Conservation (phyloP, 129 eudicot species). For the Gnaphalium uliginosum region DNA sequence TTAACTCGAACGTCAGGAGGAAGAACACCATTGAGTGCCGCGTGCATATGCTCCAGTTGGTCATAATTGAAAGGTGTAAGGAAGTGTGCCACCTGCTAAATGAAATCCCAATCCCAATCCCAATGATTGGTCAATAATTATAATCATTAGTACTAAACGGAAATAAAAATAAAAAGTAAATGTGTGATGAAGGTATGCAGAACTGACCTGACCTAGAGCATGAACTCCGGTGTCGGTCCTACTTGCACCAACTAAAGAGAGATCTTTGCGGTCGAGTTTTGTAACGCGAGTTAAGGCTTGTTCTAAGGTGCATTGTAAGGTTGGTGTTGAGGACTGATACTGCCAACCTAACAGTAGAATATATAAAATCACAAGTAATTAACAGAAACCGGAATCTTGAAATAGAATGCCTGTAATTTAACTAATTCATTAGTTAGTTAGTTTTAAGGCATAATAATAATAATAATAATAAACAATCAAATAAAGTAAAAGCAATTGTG, state of each 20-base stretch:
- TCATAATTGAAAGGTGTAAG: conserved; percentile 79
- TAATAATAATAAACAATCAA: too few relatives aligned
- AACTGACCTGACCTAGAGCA: conserved; percentile 87
- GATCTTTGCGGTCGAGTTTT: conserved; percentile 63
- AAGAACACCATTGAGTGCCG: conserved; percentile 83
- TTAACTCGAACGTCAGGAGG: conserved; percentile 76
- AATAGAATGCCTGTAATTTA: not conserved
- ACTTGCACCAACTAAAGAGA: conserved; percentile 78
- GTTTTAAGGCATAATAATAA: too few relatives aligned
- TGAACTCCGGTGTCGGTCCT: conserved; percentile 95
- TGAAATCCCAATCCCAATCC: not conserved
- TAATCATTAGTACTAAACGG: not conserved
- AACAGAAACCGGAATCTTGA: not conserved
- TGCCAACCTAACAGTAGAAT: conserved; percentile 67
- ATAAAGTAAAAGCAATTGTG: not conserved
- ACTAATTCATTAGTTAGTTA: not conserved
- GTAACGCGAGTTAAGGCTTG: conserved; percentile 65
- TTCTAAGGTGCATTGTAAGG: conserved; percentile 70
- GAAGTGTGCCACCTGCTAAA: conserved; percentile 78
- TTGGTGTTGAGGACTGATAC: conserved; percentile 74
- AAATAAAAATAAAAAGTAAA: not conserved
- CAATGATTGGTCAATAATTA: not conserved
- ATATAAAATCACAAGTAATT: not conserved
- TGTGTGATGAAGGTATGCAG: conserved; percentile 14
- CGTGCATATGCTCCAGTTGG: conserved; percentile 56